Percentiles rank a stretch among this genome's conserved stretches.
These are phyloP conservation scores for Truncatella angustata DNA, from an alignment of 2,329 filamentous ascomycete genomes.

Conservation along the genomic window DNA sequence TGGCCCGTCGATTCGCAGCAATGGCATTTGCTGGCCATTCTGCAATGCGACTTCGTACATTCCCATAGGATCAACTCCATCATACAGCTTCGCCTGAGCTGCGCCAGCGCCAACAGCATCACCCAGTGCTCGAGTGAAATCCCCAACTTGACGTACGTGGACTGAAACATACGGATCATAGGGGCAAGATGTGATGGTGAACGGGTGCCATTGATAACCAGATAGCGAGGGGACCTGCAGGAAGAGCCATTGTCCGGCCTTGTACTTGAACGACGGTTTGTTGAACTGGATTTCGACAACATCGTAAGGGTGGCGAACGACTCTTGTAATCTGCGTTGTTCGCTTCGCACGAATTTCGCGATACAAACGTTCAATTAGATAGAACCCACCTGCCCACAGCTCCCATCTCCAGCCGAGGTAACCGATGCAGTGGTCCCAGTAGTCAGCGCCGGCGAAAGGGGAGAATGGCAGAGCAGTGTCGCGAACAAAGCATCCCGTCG, in stretches of 20 bases:
- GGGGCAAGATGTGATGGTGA: slow-evolving; percentile 97
- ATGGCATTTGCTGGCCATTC: slow-evolving; percentile 90
- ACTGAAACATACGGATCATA: slow-evolving; percentile 93
- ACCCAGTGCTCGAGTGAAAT: slow-evolving; percentile 92
- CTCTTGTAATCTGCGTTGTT: slow-evolving; percentile 85
- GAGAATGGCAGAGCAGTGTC: slow-evolving; percentile 71
- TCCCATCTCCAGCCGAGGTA: slow-evolving; percentile 99
- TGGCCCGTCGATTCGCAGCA: slow-evolving; percentile 86
- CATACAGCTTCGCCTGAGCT: slow-evolving; percentile 85
- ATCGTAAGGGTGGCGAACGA: slow-evolving; percentile 94
- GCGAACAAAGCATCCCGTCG: slow-evolving; percentile 93
- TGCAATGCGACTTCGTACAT: slow-evolving; percentile 98
- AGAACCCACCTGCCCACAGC: slow-evolving; percentile 79
- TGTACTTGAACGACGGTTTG: slow-evolving; percentile 97
- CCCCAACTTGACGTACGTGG: slow-evolving; percentile 93
- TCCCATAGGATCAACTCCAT: slow-evolving; percentile 85
- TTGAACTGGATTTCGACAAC: slow-evolving; percentile 96
- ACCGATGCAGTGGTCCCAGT: slow-evolving; percentile 91
- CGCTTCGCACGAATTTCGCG: slow-evolving; percentile 84
- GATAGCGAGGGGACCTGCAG: slow-evolving; percentile 89
- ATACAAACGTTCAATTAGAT: slow-evolving; percentile 84
- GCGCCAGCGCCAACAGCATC: slow-evolving; percentile 90
- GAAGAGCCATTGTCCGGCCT: slow-evolving; percentile 97
- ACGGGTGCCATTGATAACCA: slow-evolving; percentile 93
- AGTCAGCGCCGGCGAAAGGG: slow-evolving; percentile 77